phyloP scores from a whole-genome alignment of 164 flowering plant species.

The Vitis rotundifolia region DNA sequence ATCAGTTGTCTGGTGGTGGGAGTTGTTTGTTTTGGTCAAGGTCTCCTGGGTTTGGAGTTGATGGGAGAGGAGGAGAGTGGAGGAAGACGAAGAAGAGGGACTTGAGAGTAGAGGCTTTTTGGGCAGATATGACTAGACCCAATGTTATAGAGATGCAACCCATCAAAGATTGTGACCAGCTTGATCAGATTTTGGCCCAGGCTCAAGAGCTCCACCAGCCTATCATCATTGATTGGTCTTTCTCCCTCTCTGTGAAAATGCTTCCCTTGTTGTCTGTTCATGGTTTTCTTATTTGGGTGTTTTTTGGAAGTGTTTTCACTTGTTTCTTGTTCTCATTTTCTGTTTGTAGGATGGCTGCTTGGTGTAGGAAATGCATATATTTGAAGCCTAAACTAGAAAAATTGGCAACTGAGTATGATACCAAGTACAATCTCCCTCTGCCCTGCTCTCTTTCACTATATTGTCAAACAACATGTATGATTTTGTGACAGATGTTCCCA shows the following conservation, averaged over 20 bases:
- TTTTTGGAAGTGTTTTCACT: not conserved
- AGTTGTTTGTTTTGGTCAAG: slow-evolving; percentile 21
- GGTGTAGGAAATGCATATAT: slow-evolving; percentile 96
- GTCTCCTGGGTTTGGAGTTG: slow-evolving; percentile 23
- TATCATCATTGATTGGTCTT: slow-evolving; percentile 80
- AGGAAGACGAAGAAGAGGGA: slow-evolving; percentile 35
- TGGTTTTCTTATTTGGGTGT: not conserved
- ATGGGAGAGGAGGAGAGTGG: slow-evolving; percentile 14
- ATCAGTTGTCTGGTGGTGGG: slow-evolving; percentile 21
- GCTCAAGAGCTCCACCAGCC: slow-evolving; percentile 64
- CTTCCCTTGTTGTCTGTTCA: not conserved
- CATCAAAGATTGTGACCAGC: slow-evolving; percentile 57
- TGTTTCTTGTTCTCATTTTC: not conserved
- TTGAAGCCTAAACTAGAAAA: slow-evolving; percentile 97
- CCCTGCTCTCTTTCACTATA: not conserved
- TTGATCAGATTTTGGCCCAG: slow-evolving; percentile 58
- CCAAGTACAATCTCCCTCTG: slow-evolving; percentile 41
- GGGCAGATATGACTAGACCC: slow-evolving; percentile 59
- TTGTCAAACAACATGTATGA: no score
- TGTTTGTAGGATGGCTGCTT: slow-evolving; percentile 79
- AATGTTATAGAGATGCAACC: slow-evolving; percentile 65
- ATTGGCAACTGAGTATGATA: slow-evolving; percentile 77
- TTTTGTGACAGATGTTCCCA: no score
- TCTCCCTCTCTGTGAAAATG: slow-evolving; percentile 1
- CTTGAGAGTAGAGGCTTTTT: slow-evolving; percentile 43